Percentiles rank a stretch among this genome's conserved stretches.
Evolutionary conservation across 768 basidiomycete species (phyloP).

Genomic region (Mycena sanguinolenta): DNA sequence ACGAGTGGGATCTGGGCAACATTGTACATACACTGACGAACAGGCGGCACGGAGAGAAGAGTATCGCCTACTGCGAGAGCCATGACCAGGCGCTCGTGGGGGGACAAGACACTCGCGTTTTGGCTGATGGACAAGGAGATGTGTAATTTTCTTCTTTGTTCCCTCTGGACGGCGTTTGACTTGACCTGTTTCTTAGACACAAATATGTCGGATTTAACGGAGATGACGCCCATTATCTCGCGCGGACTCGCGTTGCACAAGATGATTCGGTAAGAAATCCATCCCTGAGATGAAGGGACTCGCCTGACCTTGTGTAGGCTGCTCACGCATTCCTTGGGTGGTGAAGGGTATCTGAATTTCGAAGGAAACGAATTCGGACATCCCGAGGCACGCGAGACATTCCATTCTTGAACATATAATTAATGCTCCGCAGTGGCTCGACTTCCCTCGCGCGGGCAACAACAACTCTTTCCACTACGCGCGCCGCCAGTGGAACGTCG

Average conservation of each 20-base stretch:
- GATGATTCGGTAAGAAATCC: slow-evolving; percentile 85
- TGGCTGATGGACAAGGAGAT: slow-evolving; percentile 99
- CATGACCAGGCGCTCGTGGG: slow-evolving; percentile 99
- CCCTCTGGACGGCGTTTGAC: neutral
- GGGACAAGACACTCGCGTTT: slow-evolving; percentile 98
- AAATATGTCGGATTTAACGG: slow-evolving; percentile 91
- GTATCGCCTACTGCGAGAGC: slow-evolving; percentile 93
- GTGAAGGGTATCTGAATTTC: slow-evolving; percentile 98
- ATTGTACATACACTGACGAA: slow-evolving; percentile 94
- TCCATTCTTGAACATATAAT: neutral
- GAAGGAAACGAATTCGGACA: slow-evolving; percentile 99
- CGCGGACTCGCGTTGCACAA: slow-evolving; percentile 96
- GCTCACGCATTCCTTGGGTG: slow-evolving; percentile 91
- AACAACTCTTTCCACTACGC: slow-evolving; percentile 97
- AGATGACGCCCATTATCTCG: slow-evolving; percentile 87
- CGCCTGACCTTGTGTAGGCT: slow-evolving; percentile 63
- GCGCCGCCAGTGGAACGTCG: slow-evolving; percentile 95
- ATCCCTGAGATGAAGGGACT: neutral
- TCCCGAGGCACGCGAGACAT: slow-evolving; percentile 77
- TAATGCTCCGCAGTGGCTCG: slow-evolving; percentile 82
- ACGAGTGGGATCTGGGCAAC: slow-evolving; percentile 88
- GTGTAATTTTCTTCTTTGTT: slow-evolving; percentile 71
- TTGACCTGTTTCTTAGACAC: slow-evolving; percentile 68
- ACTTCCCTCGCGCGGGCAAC: slow-evolving; percentile 98
- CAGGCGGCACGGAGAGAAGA: slow-evolving; percentile 89